Conservation (phyloP, 768 basidiomycete species). For the Naganishia onofrii region DNA sequence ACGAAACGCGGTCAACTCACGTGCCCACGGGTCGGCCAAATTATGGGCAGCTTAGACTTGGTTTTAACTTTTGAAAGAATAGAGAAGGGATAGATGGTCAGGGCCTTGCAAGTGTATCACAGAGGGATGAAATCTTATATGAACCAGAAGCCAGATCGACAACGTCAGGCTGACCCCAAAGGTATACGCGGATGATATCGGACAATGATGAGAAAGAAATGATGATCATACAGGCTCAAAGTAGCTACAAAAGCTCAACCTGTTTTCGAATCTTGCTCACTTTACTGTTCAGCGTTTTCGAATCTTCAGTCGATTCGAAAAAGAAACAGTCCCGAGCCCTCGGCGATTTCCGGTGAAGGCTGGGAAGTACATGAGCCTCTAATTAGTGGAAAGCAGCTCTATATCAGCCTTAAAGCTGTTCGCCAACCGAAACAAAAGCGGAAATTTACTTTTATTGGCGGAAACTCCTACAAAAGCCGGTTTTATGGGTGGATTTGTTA, state of each 20-base stretch:
- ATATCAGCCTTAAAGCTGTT: no score
- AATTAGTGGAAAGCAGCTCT: no score
- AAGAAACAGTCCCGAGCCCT: neutral
- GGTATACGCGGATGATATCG: conserved; percentile 2
- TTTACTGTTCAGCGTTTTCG: no score
- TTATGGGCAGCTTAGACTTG: neutral
- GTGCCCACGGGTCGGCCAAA: neutral
- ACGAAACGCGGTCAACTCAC: conserved; percentile 6
- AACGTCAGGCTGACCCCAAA: neutral
- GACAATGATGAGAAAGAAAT: neutral
- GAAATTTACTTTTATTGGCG: no score
- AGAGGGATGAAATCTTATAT: neutral
- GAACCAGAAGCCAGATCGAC: neutral
- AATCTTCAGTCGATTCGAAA: neutral
- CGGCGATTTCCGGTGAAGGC: neutral
- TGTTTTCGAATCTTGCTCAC: neutral
- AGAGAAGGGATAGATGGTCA: neutral
- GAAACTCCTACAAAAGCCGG: no score
- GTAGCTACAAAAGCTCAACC: neutral
- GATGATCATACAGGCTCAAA: no score
- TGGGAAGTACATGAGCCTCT: no score
- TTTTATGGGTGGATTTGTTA: no score
- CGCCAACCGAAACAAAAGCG: no score
- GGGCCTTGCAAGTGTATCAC: no score
- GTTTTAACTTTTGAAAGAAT: neutral